Conservation (phyloP, 106 monocot species). For the Vanilla planifolia region DNA sequence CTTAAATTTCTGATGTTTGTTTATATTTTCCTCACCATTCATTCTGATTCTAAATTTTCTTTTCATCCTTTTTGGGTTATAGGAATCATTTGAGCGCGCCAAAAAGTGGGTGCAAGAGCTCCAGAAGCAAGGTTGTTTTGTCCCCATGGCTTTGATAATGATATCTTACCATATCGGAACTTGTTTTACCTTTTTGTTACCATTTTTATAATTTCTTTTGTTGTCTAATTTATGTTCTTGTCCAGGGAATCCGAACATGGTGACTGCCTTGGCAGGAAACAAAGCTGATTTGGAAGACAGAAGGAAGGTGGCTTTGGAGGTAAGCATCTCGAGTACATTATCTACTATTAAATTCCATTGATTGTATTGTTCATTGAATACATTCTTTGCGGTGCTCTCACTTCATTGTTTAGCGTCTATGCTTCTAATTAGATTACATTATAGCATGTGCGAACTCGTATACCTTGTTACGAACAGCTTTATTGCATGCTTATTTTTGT, state of each 20-base stretch:
- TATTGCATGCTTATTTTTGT: background rate
- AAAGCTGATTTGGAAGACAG: conserved; percentile 51
- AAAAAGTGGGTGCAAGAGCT: conserved; percentile 96
- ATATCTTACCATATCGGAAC: background rate
- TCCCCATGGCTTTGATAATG: background rate
- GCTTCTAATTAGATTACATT: background rate
- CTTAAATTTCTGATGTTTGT: background rate
- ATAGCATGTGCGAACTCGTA: background rate
- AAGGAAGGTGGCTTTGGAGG: conserved; percentile 42
- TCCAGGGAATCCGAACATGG: conserved; percentile 49
- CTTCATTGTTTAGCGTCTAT: background rate
- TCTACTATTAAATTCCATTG: background rate
- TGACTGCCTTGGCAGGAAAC: conserved; percentile 51
- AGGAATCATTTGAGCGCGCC: conserved; percentile 83
- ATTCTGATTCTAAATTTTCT: background rate
- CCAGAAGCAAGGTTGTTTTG: conserved; percentile 82
- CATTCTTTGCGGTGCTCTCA: background rate
- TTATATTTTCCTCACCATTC: background rate
- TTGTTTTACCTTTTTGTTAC: background rate
- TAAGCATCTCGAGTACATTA: too few relatives aligned
- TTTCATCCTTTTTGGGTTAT: conserved; percentile 2
- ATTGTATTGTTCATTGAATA: background rate
- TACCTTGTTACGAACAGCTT: background rate
- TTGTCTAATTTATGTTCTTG: conserved; percentile 1
- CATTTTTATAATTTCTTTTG: background rate